Percentiles rank a stretch among this genome's conserved stretches.
These are phyloP conservation scores for Candida germanica DNA, from an alignment of 805 yeast genomes.

Conservation along the genomic window DNA sequence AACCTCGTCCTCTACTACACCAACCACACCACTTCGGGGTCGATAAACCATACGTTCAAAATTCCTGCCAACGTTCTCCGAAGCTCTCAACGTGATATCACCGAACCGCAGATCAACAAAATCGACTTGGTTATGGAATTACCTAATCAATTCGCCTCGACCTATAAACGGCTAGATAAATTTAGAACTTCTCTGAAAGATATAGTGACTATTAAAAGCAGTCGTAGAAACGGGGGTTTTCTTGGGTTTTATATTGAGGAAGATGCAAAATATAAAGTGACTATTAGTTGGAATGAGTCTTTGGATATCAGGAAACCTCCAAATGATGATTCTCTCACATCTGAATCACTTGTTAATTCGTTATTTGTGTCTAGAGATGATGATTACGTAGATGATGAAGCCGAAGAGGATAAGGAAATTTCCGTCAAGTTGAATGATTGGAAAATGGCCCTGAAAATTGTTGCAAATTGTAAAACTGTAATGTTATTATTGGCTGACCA, in stretches of 20 bases:
- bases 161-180: conserved; percentile 64
- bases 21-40: conserved; percentile 41
- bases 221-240: conserved; percentile 43
- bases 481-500: conserved; percentile 55
- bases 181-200: conserved; percentile 47
- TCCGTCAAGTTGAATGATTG: conserved; percentile 60
- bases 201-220: conserved; percentile 47
- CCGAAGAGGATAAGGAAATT: conserved; percentile 40
- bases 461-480: conserved; percentile 59
- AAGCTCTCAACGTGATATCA: conserved; percentile 48
- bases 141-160: conserved; percentile 46
- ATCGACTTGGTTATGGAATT: conserved; percentile 56
- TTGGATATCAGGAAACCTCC: conserved; percentile 42
- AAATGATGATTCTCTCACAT: background rate
- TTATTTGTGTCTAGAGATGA: conserved; percentile 1
- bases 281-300: conserved; percentile 57
- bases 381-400: conserved; percentile 7
- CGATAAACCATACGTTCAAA: conserved; percentile 61
- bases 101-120: conserved; percentile 62
- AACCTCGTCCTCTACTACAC: conserved; percentile 55
- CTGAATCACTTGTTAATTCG: conserved; percentile 2
- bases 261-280: conserved; percentile 50
- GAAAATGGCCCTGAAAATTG: conserved; percentile 61
- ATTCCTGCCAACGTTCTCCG: conserved; percentile 68
- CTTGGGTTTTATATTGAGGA: conserved; percentile 53